Conservation (phyloP, 2,329 filamentous ascomycete species). For the Penicillium brasilianum region DNA sequence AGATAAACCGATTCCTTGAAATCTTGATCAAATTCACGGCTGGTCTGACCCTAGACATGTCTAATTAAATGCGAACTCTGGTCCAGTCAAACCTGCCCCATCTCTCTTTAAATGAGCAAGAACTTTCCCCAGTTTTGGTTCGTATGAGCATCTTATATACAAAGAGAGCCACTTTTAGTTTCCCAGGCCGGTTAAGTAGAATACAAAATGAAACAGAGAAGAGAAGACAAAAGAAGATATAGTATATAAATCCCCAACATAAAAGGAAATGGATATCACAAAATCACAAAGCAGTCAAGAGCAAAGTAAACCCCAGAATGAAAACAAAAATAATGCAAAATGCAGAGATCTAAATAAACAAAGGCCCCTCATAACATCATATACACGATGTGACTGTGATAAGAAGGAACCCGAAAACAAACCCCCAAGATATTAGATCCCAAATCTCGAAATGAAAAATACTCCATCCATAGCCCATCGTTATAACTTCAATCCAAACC, state of each 20-base stretch:
- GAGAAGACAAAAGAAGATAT: background rate
- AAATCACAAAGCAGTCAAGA: background rate
- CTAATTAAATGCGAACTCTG: too few relatives aligned
- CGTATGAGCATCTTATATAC: too few relatives aligned
- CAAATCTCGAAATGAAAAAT: too few relatives aligned
- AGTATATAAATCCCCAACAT: background rate
- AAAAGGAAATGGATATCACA: constrained; percentile 6
- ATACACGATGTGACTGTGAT: constrained; percentile 2
- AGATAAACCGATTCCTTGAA: too few relatives aligned
- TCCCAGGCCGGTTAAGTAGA: background rate
- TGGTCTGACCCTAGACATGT: too few relatives aligned
- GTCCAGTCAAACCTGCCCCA: too few relatives aligned
- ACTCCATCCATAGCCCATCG: background rate
- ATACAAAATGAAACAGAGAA: background rate
- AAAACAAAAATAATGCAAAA: background rate
- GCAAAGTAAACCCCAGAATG: background rate
- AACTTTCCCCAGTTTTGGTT: too few relatives aligned
- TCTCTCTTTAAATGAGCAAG: too few relatives aligned
- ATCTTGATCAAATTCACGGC: too few relatives aligned
- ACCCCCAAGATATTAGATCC: constrained; percentile 1
- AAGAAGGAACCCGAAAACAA: background rate
- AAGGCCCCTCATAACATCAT: constrained; percentile 1
- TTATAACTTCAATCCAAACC: background rate
- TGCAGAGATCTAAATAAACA: background rate
- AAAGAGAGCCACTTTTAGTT: too few relatives aligned